phyloP scores from a whole-genome alignment of 768 basidiomycete species.

The Hirschioporus abietinus region DNA sequence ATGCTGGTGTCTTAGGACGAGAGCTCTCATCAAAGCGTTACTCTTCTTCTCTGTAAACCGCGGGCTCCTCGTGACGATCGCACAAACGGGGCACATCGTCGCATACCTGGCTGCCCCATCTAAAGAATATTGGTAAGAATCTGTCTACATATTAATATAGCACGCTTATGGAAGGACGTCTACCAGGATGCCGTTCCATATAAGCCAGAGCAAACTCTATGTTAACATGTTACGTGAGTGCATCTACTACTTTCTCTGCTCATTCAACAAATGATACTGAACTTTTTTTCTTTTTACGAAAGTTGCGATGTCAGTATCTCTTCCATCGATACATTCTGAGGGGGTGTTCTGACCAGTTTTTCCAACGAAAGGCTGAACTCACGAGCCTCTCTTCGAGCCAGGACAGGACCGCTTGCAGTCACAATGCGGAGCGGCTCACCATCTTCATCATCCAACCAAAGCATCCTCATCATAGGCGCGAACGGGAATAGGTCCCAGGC shows the following conservation, averaged over 20 bases:
- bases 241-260: neutral
- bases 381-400: neutral
- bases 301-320: neutral
- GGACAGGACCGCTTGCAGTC: neutral
- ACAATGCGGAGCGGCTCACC: neutral
- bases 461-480: neutral
- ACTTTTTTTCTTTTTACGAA: neutral
- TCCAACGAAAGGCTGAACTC: neutral
- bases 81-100: neutral
- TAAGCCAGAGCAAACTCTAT: conserved; percentile 1
- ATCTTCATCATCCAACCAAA: neutral
- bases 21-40: neutral
- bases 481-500: neutral
- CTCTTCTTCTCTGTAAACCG: neutral
- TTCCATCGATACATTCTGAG: neutral
- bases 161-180: neutral
- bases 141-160: neutral
- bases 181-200: conserved; percentile 2
- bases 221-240: conserved; percentile 1
- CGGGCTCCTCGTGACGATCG: neutral
- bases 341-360: too few species aligned
- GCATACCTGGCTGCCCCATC: neutral
- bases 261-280: too few species aligned
- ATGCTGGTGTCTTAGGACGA: neutral
- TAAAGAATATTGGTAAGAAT: neutral